Evolutionary conservation across 495 filamentous ascomycete species (phyloP).

Genomic region (Beverwykella pulmonaria): DNA sequence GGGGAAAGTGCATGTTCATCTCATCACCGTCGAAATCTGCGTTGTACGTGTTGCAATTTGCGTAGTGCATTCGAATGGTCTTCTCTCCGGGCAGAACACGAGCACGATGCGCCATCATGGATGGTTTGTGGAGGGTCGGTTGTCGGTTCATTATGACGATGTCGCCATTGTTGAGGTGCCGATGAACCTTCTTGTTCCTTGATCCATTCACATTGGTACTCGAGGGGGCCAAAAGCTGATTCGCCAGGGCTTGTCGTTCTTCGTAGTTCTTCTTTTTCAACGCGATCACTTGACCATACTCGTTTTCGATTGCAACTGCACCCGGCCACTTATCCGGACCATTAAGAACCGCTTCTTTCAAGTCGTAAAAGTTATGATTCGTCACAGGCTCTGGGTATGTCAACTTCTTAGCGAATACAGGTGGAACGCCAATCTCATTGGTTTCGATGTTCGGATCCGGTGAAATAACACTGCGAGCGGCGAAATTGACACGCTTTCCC

Average conservation of each 20-base stretch:
- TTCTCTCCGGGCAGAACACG: slow-evolving; percentile 90
- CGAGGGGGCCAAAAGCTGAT: slow-evolving; percentile 89
- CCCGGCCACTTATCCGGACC: slow-evolving; percentile 93
- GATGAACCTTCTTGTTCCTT: slow-evolving; percentile 93
- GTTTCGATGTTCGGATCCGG: slow-evolving; percentile 99
- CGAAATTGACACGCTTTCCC: slow-evolving; percentile 99
- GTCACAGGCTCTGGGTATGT: slow-evolving; percentile 98
- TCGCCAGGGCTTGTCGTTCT: slow-evolving; percentile 82
- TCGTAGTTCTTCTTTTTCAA: slow-evolving; percentile 82
- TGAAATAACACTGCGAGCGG: slow-evolving; percentile 95
- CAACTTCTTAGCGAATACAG: slow-evolving; percentile 93
- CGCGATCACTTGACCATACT: slow-evolving; percentile 87
- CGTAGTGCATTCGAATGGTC: slow-evolving; percentile 99
- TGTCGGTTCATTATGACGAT: slow-evolving; percentile 99
- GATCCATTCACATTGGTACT: slow-evolving; percentile 71
- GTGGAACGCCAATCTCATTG: slow-evolving; percentile 96
- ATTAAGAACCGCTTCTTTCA: slow-evolving; percentile 96
- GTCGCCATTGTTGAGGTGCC: slow-evolving; percentile 94
- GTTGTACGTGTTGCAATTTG: slow-evolving; percentile 99
- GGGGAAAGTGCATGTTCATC: slow-evolving; percentile 99
- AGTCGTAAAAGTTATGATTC: slow-evolving; percentile 90
- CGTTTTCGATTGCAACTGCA: slow-evolving; percentile 90
- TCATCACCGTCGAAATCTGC: slow-evolving; percentile 99
- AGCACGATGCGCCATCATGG: slow-evolving; percentile 97
- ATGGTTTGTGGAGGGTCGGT: slow-evolving; percentile 99